Evolutionary conservation across 805 yeast genomes (phyloP), one percentile per base, ranked within the genome.

Genomic region (Monosporozyma solicola): DNA sequence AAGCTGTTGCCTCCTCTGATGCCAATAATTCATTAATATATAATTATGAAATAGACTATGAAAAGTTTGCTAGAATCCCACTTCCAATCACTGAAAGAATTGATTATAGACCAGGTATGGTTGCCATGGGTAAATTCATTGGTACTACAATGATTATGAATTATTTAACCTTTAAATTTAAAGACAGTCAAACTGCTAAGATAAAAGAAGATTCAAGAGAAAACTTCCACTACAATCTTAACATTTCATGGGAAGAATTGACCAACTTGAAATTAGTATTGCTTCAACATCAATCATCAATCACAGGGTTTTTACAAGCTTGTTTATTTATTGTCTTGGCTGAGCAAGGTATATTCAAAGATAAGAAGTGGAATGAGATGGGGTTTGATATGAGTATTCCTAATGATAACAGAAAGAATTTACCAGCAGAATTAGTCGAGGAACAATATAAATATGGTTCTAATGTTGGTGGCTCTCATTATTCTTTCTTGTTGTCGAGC

Each of bases 221-320:
- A 10, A 58, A 54, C 29, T 55, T 39, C 51, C 57, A 61, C 39
- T 32, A 53, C 15, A 25, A 54, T 27, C 24, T 64, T 8, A 56
- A 57, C 7, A 53, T 61, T 27, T 47, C 54, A 8, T 24, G 52
- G 13, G 50, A 41, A 1, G 54, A 59, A 43, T 43, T 61, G 4
- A n/a, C 9, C 5, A 29, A 43, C 4, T 56, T 64, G n/a, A 58
- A 54, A 41, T 11, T 13, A 2, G 33, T 25, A 16, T 48, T 61
- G 7, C 57, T 57, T 29, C 43, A 37, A 25, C 51, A 57, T 9
- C 47, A 51, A 9, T 55, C 59, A 48, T 62, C 66, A 3, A 45
- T 64, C 39, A 64, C 68, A 3, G 64, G 66, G 5, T 59, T 62
- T 41, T 47, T 64, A 16, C 67, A 64, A 51, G 57, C 66, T 0